Conservation (phyloP, 2,329 filamentous ascomycete species). For the Aspergillus fumigatus region DNA sequence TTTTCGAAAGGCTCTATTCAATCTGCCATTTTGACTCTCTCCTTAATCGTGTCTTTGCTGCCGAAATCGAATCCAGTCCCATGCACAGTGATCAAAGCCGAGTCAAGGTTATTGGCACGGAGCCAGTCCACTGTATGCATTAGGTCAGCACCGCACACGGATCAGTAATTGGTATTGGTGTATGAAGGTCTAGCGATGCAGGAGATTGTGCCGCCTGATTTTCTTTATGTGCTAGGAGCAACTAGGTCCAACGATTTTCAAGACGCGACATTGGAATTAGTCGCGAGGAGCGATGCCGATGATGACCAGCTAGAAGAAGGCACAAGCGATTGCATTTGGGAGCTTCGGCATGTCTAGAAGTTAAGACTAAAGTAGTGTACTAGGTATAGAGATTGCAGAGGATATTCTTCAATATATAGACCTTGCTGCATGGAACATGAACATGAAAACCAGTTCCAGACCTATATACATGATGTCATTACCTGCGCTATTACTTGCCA, state of each 20-base stretch:
- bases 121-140: no score
- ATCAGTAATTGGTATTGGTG: no score
- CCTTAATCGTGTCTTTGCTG: conserved; percentile 14
- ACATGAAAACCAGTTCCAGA: neutral
- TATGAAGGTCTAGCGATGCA: no score
- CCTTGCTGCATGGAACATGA: neutral
- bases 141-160: no score
- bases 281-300: no score
- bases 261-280: no score
- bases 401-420: neutral
- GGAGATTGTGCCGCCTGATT: no score
- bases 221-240: no score
- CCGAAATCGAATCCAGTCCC: conserved; percentile 4
- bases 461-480: neutral
- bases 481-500: neutral
- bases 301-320: neutral
- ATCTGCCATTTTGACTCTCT: conserved; percentile 12
- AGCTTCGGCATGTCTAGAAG: neutral
- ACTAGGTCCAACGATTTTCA: no score
- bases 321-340: neutral
- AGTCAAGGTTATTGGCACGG: no score
- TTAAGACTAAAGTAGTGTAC: neutral
- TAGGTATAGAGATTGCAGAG: no score
- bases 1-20: conserved; percentile 8
- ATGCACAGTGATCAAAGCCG: conserved; percentile 13